A percentile compares a stretch with the other conserved stretches of the same genome.
phyloP scores from a whole-genome alignment of 495 filamentous ascomycete species.

The Neurospora sp. region DNA sequence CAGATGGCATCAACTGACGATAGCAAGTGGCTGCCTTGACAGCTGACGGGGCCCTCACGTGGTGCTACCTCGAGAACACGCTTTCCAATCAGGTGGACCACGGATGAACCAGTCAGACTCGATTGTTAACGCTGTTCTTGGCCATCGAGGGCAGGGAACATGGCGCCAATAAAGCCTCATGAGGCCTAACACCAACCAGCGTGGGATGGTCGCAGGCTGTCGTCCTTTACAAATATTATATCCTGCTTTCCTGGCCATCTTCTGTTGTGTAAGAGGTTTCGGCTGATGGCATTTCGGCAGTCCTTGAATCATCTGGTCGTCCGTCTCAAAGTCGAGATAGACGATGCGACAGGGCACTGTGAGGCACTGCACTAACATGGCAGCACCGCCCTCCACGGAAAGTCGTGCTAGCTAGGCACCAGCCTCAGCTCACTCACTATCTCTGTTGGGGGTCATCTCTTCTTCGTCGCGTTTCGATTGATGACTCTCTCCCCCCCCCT shows the following conservation, averaged over 20 bases:
- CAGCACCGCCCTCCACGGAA: constrained; percentile 10
- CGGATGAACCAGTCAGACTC: background rate
- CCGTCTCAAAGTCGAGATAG: constrained; percentile 13
- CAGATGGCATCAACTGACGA: background rate
- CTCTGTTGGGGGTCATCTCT: background rate
- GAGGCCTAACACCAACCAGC: background rate
- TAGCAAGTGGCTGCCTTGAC: background rate
- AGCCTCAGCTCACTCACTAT: background rate
- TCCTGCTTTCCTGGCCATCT: constrained; percentile 2
- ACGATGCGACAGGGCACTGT: background rate
- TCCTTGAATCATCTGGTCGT: constrained; percentile 7
- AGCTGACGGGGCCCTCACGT: background rate
- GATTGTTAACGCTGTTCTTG: background rate
- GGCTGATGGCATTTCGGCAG: constrained; percentile 6
- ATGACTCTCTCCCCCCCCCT: constrained; percentile 1
- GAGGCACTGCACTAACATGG: constrained; percentile 11
- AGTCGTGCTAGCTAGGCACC: constrained; percentile 14
- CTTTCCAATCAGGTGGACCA: background rate
- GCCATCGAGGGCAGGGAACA: background rate
- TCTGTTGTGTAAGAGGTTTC: background rate
- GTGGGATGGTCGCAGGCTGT: background rate
- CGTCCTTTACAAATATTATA: background rate
- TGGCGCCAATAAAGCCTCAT: background rate
- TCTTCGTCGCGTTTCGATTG: background rate
- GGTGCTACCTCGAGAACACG: background rate